These are phyloP conservation scores for Diaporthe helianthi DNA, from an alignment of 2,329 filamentous ascomycete genomes.

Conservation along the genomic window DNA sequence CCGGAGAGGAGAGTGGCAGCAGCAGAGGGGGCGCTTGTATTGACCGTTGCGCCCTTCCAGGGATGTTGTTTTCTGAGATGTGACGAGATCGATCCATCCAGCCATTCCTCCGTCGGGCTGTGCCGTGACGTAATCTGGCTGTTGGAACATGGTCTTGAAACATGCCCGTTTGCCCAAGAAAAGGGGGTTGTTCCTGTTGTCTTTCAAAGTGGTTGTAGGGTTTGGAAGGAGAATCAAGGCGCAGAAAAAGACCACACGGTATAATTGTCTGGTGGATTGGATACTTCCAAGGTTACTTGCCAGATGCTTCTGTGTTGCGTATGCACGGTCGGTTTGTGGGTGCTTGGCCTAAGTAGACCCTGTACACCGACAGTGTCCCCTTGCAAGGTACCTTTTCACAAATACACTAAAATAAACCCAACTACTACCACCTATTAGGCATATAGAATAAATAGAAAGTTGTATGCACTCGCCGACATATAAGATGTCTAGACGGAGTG, in stretches of 20 bases:
- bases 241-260: background rate
- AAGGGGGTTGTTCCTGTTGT: background rate
- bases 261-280: background rate
- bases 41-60: conserved; percentile 6
- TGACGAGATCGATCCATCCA: background rate
- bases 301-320: background rate
- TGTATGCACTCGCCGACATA: too few species aligned
- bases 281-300: background rate
- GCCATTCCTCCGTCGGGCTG: background rate
- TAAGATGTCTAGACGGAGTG: conserved; percentile 16
- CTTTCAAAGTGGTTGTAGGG: background rate
- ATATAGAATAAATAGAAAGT: background rate
- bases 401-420: too few species aligned
- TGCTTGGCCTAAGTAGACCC: background rate
- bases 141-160: conserved; percentile 5
- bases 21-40: background rate
- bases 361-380: background rate
- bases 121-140: background rate
- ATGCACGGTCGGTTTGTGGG: background rate
- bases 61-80: conserved; percentile 32
- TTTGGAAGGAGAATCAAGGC: background rate
- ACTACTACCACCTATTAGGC: too few species aligned
- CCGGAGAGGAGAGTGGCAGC: too few species aligned
- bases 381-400: background rate
- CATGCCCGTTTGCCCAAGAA: background rate